A percentile compares a stretch with the other conserved stretches of the same genome.
These are phyloP conservation scores for Peronospora destructor DNA, from an alignment of 352 stramenopile species.

Conservation along the genomic window DNA sequence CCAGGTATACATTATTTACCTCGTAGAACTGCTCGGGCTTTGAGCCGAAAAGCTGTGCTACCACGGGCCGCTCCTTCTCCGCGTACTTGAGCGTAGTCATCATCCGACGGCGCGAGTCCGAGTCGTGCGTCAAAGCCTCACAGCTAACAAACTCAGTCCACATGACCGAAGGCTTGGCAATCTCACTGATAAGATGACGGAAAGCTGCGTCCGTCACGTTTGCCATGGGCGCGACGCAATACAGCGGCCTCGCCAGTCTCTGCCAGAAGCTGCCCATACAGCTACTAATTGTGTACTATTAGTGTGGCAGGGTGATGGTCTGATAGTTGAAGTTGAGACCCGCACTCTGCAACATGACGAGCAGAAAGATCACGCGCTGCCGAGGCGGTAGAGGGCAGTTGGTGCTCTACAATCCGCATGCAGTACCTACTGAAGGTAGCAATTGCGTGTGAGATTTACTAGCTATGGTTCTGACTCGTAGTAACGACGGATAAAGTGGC, in stretches of 20 bases:
- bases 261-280: slow-evolving; percentile 55
- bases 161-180: slow-evolving; percentile 75
- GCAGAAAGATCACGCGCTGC: slow-evolving; percentile 34
- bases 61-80: slow-evolving; percentile 63
- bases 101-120: slow-evolving; percentile 56
- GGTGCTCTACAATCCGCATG: slow-evolving; percentile 50
- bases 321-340: slow-evolving; percentile 31
- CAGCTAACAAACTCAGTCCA: slow-evolving; percentile 86
- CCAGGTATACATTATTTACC: slow-evolving; percentile 20
- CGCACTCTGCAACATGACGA: slow-evolving; percentile 5
- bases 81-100: slow-evolving; percentile 71
- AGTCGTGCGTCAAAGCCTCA: slow-evolving; percentile 65
- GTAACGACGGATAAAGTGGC: slow-evolving; percentile 26
- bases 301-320: slow-evolving; percentile 31
- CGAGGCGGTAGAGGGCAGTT: slow-evolving; percentile 42
- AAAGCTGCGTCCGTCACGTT: slow-evolving; percentile 79
- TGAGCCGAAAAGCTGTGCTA: slow-evolving; percentile 81
- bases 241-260: slow-evolving; percentile 53
- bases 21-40: slow-evolving; percentile 83
- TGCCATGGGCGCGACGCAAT: slow-evolving; percentile 79
- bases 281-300: slow-evolving; percentile 9
- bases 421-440: slow-evolving; percentile 40
- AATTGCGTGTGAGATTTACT: neutral
- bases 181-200: slow-evolving; percentile 60
- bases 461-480: neutral